Conservation (phyloP, 2,329 filamentous ascomycete species). For the Trichophyton mentagrophytes region DNA sequence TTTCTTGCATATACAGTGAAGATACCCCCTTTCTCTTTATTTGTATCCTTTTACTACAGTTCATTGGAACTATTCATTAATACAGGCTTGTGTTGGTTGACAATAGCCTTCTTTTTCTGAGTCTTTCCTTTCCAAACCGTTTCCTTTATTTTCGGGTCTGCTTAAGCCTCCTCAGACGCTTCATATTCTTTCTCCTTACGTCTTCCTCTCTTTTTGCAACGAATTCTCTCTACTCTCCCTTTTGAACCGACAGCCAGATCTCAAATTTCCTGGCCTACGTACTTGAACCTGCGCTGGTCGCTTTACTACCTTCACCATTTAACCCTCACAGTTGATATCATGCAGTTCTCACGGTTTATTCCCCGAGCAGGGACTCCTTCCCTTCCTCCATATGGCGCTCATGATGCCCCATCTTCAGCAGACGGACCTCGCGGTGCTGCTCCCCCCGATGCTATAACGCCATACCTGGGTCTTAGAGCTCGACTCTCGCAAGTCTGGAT, state of each 20-base stretch:
- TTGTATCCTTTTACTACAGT: neutral
- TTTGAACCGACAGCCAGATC: neutral
- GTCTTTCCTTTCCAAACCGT: neutral
- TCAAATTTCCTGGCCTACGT: neutral
- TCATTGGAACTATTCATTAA: neutral
- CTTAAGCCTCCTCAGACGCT: neutral
- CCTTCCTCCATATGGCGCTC: constrained; percentile 30
- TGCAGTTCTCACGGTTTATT: constrained; percentile 24
- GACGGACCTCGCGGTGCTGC: constrained; percentile 21
- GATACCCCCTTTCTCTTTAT: neutral
- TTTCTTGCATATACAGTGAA: neutral
- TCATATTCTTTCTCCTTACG: neutral
- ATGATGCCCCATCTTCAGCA: constrained; percentile 38
- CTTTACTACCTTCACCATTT: neutral
- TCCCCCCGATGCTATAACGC: constrained; percentile 61
- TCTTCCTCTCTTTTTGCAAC: neutral
- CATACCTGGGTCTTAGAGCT: constrained; percentile 80
- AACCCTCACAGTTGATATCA: constrained; percentile 10
- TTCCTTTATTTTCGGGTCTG: neutral
- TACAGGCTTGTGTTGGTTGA: neutral
- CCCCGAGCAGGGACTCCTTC: constrained; percentile 4
- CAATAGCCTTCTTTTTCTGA: neutral
- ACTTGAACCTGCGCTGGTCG: constrained; percentile 1
- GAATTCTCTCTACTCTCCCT: too few species aligned
- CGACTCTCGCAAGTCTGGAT: constrained; percentile 93